A percentile compares a stretch with the other conserved stretches of the same genome.
phyloP scores from a whole-genome alignment of 139 green algal species.

The Coelastrella sp. region DNA sequence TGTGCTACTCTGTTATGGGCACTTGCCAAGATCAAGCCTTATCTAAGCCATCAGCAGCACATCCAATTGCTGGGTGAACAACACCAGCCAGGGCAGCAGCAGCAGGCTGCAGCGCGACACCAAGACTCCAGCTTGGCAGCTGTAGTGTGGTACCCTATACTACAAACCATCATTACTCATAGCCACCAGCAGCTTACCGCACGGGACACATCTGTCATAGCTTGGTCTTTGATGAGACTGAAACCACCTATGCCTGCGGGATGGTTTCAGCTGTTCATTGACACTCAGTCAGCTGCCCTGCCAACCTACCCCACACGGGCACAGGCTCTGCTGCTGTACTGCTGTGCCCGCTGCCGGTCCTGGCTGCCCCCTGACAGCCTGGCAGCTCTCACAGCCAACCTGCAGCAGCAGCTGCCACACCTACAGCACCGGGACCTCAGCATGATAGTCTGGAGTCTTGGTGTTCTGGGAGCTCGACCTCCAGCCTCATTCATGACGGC shows the following conservation, averaged over 20 bases:
- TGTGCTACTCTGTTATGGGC: background rate
- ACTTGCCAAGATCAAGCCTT: background rate
- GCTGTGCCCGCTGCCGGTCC: background rate
- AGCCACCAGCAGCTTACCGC: background rate
- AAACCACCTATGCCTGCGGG: background rate
- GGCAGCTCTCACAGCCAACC: no score
- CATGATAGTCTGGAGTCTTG: background rate
- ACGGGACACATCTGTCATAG: background rate
- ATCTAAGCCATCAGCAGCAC: background rate
- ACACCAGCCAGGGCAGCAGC: background rate
- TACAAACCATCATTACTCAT: background rate
- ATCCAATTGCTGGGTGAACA: background rate
- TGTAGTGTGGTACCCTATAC: background rate
- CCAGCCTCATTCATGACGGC: background rate
- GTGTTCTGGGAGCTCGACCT: background rate
- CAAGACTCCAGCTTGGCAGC: background rate
- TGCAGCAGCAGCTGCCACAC: background rate
- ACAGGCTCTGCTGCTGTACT: background rate
- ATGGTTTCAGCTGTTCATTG: background rate
- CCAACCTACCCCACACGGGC: background rate
- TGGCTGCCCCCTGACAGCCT: background rate
- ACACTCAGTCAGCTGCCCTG: background rate
- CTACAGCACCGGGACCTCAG: background rate
- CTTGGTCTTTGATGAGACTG: background rate
- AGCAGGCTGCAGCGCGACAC: background rate